Evolutionary conservation across 2,329 filamentous ascomycete genomes (phyloP).

Genomic region (Tolypocladium paradoxum): DNA sequence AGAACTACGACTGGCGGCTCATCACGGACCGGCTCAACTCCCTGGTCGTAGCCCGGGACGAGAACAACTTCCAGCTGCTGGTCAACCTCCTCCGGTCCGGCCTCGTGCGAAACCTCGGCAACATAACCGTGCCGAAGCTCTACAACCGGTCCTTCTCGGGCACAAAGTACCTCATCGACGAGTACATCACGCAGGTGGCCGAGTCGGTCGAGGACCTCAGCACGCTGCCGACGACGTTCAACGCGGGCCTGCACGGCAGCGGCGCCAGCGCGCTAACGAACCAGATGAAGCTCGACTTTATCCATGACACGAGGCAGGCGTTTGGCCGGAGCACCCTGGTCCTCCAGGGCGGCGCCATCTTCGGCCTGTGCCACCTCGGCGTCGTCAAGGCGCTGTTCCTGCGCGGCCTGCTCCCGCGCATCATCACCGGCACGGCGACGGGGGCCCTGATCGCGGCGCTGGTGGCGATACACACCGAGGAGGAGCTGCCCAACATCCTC

Average conservation of each 20-base stretch:
- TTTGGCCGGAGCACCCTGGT: slow-evolving; percentile 81
- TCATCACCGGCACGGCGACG: slow-evolving; percentile 84
- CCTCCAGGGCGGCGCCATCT: slow-evolving; percentile 82
- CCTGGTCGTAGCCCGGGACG: slow-evolving; percentile 57
- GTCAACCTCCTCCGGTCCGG: slow-evolving; percentile 73
- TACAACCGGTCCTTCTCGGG: slow-evolving; percentile 81
- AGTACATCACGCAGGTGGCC: slow-evolving; percentile 80
- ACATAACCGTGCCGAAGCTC: slow-evolving; percentile 71
- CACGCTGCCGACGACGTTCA: slow-evolving; percentile 46
- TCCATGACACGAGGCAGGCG: slow-evolving; percentile 78
- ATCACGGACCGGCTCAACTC: slow-evolving; percentile 68
- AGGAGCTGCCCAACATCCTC: slow-evolving; percentile 68
- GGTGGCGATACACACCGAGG: slow-evolving; percentile 77
- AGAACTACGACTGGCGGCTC: slow-evolving; percentile 76
- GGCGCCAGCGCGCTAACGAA: slow-evolving; percentile 42
- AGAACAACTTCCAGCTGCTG: slow-evolving; percentile 61
- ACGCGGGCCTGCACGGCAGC: slow-evolving; percentile 18
- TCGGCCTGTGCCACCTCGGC: slow-evolving; percentile 81
- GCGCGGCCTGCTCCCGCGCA: slow-evolving; percentile 70
- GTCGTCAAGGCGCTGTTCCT: slow-evolving; percentile 82
- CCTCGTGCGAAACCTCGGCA: slow-evolving; percentile 76
- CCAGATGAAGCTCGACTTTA: slow-evolving; percentile 72
- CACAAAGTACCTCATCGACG: slow-evolving; percentile 82
- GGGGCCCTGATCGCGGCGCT: slow-evolving; percentile 83
- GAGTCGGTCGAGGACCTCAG: slow-evolving; percentile 70